Conservation (phyloP, 108 stramenopile species). For the Cyclotella atomus region DNA sequence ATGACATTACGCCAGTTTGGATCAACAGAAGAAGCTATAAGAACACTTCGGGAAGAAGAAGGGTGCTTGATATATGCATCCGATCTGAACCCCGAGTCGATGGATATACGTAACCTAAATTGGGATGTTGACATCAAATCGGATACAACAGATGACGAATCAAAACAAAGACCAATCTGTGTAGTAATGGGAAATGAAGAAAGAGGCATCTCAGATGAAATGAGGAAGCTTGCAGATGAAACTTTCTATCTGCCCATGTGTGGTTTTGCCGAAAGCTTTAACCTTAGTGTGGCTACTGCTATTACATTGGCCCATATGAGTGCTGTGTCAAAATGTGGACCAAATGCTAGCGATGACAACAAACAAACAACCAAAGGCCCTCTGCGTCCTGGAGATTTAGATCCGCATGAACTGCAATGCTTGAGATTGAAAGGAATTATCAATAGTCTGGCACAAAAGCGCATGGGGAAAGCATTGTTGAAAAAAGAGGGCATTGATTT, state of each 20-base stretch:
- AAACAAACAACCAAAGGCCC: slow-evolving; percentile 49
- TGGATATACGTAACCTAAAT: slow-evolving; percentile 73
- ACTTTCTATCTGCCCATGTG: slow-evolving; percentile 86
- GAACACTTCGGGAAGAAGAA: slow-evolving; percentile 36
- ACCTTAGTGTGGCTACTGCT: slow-evolving; percentile 87
- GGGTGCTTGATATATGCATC: slow-evolving; percentile 72
- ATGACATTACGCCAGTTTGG: slow-evolving; percentile 47
- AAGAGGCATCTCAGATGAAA: slow-evolving; percentile 73
- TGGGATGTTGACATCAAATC: slow-evolving; percentile 55
- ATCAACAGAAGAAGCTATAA: slow-evolving; percentile 36
- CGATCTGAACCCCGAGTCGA: slow-evolving; percentile 72
- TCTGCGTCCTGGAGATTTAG: slow-evolving; percentile 79
- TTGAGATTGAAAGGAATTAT: slow-evolving; percentile 70
- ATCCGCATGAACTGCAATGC: slow-evolving; percentile 66
- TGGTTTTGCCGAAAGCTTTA: slow-evolving; percentile 92
- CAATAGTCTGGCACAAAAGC: slow-evolving; percentile 71
- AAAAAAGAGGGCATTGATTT: slow-evolving; percentile 37
- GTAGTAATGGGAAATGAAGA: slow-evolving; percentile 95
- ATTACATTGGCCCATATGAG: slow-evolving; percentile 83
- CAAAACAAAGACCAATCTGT: slow-evolving; percentile 62
- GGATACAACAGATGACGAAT: slow-evolving; percentile 10
- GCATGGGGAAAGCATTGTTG: slow-evolving; percentile 65
- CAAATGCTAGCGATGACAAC: slow-evolving; percentile 1
- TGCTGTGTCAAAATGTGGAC: slow-evolving; percentile 48
- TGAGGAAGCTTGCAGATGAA: slow-evolving; percentile 71